Evolutionary conservation across 495 filamentous ascomycete species (phyloP).

Genomic region (Lasiosphaeria ovina): DNA sequence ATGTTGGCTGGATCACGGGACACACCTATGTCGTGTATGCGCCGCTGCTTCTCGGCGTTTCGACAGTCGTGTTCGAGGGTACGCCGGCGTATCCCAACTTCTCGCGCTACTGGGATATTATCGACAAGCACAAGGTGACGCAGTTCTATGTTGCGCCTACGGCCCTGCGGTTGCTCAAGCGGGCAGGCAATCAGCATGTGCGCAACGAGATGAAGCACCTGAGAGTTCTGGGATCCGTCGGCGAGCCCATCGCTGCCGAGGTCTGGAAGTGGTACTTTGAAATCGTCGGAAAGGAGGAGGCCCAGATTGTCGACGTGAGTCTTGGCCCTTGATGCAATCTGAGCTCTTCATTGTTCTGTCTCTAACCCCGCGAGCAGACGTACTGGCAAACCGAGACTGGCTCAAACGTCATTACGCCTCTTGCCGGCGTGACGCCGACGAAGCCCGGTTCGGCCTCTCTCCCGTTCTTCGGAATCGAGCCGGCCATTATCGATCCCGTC

Average conservation of each 20-base stretch:
- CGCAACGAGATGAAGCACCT: slow-evolving; percentile 85
- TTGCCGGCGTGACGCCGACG: slow-evolving; percentile 73
- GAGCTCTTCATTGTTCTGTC: background rate
- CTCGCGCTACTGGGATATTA: slow-evolving; percentile 98
- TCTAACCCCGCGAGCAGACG: slow-evolving; percentile 56
- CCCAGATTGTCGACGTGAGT: slow-evolving; percentile 92
- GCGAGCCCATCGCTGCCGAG: slow-evolving; percentile 96
- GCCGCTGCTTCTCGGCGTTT: slow-evolving; percentile 84
- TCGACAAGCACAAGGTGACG: slow-evolving; percentile 89
- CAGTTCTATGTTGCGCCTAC: slow-evolving; percentile 99
- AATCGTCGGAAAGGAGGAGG: slow-evolving; percentile 88
- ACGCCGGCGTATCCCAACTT: slow-evolving; percentile 97
- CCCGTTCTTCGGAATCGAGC: slow-evolving; percentile 97
- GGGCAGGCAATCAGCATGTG: slow-evolving; percentile 88
- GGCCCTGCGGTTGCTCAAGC: slow-evolving; percentile 87
- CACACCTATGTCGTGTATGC: slow-evolving; percentile 99
- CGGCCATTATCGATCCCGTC: slow-evolving; percentile 95
- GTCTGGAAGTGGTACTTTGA: slow-evolving; percentile 99
- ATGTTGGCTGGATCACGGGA: slow-evolving; percentile 99
- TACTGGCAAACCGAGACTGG: slow-evolving; percentile 99
- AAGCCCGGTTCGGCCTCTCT: slow-evolving; percentile 76
- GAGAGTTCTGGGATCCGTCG: slow-evolving; percentile 91
- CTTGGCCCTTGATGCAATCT: slow-evolving; percentile 3
- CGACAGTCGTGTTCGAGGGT: slow-evolving; percentile 98
- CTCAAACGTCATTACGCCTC: slow-evolving; percentile 82